Conservation (phyloP, 139 green algal species). For the Deuterostichococcus epilithicus region DNA sequence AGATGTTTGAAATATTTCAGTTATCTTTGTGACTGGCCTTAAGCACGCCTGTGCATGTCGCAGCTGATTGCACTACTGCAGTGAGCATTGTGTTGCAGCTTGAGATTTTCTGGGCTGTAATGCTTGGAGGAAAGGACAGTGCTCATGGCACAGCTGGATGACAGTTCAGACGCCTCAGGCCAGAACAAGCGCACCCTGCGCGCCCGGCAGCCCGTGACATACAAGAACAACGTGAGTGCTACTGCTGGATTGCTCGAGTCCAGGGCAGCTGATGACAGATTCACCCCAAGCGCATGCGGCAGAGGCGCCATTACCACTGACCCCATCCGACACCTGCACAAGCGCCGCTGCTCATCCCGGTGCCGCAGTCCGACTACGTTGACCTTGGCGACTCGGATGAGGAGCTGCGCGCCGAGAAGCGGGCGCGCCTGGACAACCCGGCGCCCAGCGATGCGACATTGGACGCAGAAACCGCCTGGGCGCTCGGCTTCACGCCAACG, state of each 20-base stretch:
- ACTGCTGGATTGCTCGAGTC: no score
- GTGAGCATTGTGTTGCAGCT: no score
- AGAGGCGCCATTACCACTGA: no score
- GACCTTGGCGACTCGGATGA: not conserved
- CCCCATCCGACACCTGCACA: not conserved
- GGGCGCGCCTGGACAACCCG: not conserved
- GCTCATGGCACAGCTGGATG: not conserved
- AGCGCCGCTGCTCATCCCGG: not conserved
- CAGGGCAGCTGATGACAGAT: no score
- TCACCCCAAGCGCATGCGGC: no score
- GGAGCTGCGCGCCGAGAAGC: not conserved
- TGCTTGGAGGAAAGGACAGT: no score
- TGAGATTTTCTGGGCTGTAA: no score
- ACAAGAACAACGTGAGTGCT: not conserved
- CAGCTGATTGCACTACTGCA: no score
- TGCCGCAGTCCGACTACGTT: not conserved
- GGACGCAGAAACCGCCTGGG: conserved; percentile 30
- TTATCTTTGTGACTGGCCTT: no score
- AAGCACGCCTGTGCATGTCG: no score
- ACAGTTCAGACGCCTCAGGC: not conserved
- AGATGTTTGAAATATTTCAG: no score
- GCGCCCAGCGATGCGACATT: not conserved
- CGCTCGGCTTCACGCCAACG: conserved; percentile 29
- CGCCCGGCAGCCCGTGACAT: not conserved
- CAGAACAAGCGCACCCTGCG: not conserved